phyloP scores from a whole-genome alignment of 257 asterid genomes.

The Knoxia roxburghii region DNA sequence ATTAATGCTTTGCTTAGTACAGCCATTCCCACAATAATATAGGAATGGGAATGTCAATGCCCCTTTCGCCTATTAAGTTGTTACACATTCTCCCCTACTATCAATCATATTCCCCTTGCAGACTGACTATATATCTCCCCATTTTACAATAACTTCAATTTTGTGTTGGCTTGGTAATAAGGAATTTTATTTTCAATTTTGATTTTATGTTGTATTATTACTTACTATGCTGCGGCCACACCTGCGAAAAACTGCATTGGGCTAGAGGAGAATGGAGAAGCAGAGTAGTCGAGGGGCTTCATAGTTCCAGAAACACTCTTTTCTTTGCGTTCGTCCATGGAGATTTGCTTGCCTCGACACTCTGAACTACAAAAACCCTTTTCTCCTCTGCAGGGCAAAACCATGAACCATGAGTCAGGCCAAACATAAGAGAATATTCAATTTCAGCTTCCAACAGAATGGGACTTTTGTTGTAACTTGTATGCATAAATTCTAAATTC shows the following conservation, averaged over 20 bases:
- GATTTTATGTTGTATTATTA: too few relatives aligned
- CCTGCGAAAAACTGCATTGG: slow-evolving; percentile 45
- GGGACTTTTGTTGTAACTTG: not conserved
- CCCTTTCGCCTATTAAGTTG: not conserved
- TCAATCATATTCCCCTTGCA: not conserved
- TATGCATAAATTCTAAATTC: too few relatives aligned
- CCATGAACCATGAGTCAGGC: too few relatives aligned
- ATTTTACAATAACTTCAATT: not conserved
- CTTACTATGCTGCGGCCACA: slow-evolving; percentile 53
- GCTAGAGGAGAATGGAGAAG: slow-evolving; percentile 57
- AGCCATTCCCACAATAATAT: too few relatives aligned
- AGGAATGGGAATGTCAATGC: not conserved
- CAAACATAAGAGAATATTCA: too few relatives aligned
- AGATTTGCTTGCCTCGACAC: slow-evolving; percentile 63
- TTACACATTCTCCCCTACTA: not conserved
- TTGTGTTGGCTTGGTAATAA: not conserved
- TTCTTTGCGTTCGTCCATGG: slow-evolving; percentile 55
- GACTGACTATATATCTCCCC: not conserved
- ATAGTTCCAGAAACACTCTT: slow-evolving; percentile 39
- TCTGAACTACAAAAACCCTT: slow-evolving; percentile 79
- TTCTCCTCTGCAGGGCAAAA: slow-evolving; percentile 57
- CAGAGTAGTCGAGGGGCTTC: slow-evolving; percentile 40
- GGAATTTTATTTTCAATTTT: too few relatives aligned
- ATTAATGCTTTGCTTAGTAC: not conserved
- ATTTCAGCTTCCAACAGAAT: not conserved